Base-by-base conservation (phyloP, 2,329 filamentous ascomycete genomes). In the Plectosphaerella cucumerina region DNA sequence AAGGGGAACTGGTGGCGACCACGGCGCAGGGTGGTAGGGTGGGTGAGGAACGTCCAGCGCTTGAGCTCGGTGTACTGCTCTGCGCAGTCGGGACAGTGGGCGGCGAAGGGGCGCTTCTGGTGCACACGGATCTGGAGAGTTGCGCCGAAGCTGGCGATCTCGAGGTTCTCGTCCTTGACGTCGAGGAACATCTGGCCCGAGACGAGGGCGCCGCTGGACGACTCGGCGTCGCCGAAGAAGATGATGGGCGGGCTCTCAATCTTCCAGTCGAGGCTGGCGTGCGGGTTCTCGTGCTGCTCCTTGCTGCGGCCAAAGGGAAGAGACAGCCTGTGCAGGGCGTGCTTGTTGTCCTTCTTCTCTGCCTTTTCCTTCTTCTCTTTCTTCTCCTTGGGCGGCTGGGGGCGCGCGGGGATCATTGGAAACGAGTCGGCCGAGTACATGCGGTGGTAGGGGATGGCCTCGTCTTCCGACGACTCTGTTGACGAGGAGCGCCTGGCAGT, bases 231-330 rank as follows among this genome's bases (percentile, higher is more conserved):
- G 56, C 91, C 91, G 62, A 94, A 89, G 70, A 96, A 86, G 44
- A 97, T 82, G 17, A 93, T 78, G 3, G 92, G 92, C 1, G 91
- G 90, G 12, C 89, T 95, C 74, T 97, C 92, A 56, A 97, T 87
- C 59, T 72, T 76, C 74, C 77, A 82, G 53, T 75, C 69, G 17
- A 84, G 62, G 2, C 69, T 60, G 10, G 75, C 73, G 51, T 71
- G 69, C 2, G 69, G 62, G 49, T 69, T 69, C 50, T 63, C 57
- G 39, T 66, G 56, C n/a, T 58, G 57, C 10, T 78, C 73, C 60
- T 73, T 74, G 37, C 52, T 50, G 50, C 55, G 47, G 42, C 67
- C 65, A 58, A 72, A 72, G 52, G 66, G 70, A 48, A 72, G 62
- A 14, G 70, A 70, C 48, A 71, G 64, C 52, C 66, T 69, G 60